Percentiles rank a stretch among this genome's conserved stretches.
Evolutionary conservation across 2,329 filamentous ascomycete genomes (phyloP).

Genomic region (Colletotrichum truncatum): DNA sequence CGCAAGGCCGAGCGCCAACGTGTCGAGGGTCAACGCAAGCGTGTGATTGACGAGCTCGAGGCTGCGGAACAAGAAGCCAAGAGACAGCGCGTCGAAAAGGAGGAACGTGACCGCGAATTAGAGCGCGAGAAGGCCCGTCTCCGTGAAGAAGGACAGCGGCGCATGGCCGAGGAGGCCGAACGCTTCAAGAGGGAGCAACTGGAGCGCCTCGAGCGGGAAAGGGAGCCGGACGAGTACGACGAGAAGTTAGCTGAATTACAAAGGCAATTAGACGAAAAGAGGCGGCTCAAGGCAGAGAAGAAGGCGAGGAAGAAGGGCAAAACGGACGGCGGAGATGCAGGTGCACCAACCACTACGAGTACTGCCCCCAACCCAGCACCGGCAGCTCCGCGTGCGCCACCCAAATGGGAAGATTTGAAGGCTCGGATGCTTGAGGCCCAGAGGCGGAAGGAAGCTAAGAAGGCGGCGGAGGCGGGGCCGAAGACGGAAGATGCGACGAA

Average conservation of each 20-base stretch:
- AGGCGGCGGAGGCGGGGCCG: conserved; percentile 59
- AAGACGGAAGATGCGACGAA: conserved; percentile 50
- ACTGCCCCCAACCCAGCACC: not conserved
- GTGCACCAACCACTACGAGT: not conserved
- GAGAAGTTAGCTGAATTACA: conserved; percentile 32
- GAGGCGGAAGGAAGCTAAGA: conserved; percentile 60
- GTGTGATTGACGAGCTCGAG: conserved; percentile 89
- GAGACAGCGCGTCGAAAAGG: conserved; percentile 61
- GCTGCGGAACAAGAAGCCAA: conserved; percentile 75
- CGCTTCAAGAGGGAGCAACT: conserved; percentile 44
- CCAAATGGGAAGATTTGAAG: conserved; percentile 32
- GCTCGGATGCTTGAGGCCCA: conserved; percentile 40
- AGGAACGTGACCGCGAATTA: conserved; percentile 45
- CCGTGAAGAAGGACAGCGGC: conserved; percentile 42
- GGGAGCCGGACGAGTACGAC: conserved; percentile 42
- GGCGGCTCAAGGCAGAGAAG: conserved; percentile 45
- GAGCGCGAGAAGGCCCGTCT: conserved; percentile 48
- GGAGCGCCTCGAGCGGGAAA: conserved; percentile 36
- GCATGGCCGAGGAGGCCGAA: conserved; percentile 49
- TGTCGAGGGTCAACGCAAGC: conserved; percentile 76
- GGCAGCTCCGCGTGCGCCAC: conserved; percentile 1
- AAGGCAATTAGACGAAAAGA: conserved; percentile 45
- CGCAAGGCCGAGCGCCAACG: conserved; percentile 76
- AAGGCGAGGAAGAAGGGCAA: conserved; percentile 41
- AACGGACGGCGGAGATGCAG: not conserved